phyloP scores from a whole-genome alignment of 805 yeast genomes.

The Sungouiella blattae region DNA sequence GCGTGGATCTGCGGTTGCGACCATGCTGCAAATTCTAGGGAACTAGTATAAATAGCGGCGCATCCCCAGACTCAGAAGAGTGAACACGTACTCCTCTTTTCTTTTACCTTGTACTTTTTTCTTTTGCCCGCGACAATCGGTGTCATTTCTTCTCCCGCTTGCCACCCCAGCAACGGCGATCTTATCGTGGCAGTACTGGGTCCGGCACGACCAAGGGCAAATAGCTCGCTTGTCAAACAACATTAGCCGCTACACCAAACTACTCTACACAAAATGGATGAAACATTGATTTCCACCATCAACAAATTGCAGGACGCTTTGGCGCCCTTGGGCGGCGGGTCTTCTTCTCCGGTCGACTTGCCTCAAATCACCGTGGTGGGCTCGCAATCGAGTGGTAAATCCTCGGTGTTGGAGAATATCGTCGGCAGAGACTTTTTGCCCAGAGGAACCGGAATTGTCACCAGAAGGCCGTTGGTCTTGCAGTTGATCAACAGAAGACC shows the following conservation, averaged over 20 bases:
- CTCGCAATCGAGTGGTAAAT: slow-evolving; percentile 85
- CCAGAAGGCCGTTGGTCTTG: slow-evolving; percentile 80
- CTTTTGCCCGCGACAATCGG: no score
- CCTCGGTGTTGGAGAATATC: slow-evolving; percentile 84
- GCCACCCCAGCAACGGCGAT: neutral
- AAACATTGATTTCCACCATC: slow-evolving; percentile 74
- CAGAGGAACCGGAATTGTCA: slow-evolving; percentile 89
- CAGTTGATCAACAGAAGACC: slow-evolving; percentile 74
- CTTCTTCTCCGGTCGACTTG: slow-evolving; percentile 83
- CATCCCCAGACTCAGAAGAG: no score
- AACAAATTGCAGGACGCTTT: slow-evolving; percentile 94
- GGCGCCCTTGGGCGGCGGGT: slow-evolving; percentile 90
- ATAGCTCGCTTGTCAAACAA: neutral
- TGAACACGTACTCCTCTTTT: no score
- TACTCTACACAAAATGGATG: slow-evolving; percentile 67
- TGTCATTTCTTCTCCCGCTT: no score
- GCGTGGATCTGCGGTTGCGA: no score
- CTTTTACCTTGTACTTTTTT: no score
- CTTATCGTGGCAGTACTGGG: slow-evolving; percentile 4
- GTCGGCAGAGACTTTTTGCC: slow-evolving; percentile 91
- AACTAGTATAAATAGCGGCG: no score
- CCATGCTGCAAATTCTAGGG: no score
- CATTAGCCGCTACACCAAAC: neutral
- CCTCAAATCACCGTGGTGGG: slow-evolving; percentile 97
- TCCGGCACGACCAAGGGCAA: slow-evolving; percentile 7